Percentiles rank a stretch among this genome's conserved stretches.
These are phyloP conservation scores for Scutellaria barbata DNA, from an alignment of 257 asterid species.

Conservation along the genomic window DNA sequence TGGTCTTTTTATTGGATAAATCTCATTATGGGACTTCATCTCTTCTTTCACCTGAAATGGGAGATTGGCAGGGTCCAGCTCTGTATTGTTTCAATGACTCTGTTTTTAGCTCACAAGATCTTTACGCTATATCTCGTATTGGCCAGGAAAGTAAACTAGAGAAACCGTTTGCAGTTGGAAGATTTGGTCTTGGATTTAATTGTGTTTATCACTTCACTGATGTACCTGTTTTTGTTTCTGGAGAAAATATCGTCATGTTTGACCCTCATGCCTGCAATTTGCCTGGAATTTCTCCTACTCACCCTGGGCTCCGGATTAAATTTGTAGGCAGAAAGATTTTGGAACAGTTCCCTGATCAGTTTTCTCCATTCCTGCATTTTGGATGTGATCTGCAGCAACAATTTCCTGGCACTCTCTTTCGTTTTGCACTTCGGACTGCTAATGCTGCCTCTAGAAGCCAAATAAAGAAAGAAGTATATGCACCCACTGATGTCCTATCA, in stretches of 20 bases:
- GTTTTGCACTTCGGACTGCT: constrained; percentile 84
- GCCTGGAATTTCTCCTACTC: constrained; percentile 96
- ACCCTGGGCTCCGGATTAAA: constrained; percentile 93
- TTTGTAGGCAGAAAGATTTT: constrained; percentile 73
- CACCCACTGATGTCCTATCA: constrained; percentile 81
- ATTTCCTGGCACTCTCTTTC: constrained; percentile 93
- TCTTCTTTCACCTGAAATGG: constrained; percentile 98
- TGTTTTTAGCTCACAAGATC: constrained; percentile 92
- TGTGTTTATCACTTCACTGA: constrained; percentile 95
- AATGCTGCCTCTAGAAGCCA: constrained; percentile 89
- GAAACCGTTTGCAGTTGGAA: constrained; percentile 96
- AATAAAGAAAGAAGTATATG: constrained; percentile 79
- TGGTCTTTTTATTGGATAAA: constrained; percentile 85
- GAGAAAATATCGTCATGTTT: constrained; percentile 95
- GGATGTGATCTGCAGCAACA: constrained; percentile 87
- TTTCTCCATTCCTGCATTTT: constrained; percentile 91
- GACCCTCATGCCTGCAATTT: constrained; percentile 96
- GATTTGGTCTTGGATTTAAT: constrained; percentile 97
- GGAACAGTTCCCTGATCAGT: constrained; percentile 97
- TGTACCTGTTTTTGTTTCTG: constrained; percentile 92
- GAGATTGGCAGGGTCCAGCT: constrained; percentile 99
- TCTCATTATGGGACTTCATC: constrained; percentile 91
- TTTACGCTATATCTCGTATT: constrained; percentile 93
- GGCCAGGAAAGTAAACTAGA: constrained; percentile 98
- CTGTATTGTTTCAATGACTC: constrained; percentile 95